Evolutionary conservation across 2,329 filamentous ascomycete species (phyloP).

Genomic region (Fonsecaea pedrosoi): DNA sequence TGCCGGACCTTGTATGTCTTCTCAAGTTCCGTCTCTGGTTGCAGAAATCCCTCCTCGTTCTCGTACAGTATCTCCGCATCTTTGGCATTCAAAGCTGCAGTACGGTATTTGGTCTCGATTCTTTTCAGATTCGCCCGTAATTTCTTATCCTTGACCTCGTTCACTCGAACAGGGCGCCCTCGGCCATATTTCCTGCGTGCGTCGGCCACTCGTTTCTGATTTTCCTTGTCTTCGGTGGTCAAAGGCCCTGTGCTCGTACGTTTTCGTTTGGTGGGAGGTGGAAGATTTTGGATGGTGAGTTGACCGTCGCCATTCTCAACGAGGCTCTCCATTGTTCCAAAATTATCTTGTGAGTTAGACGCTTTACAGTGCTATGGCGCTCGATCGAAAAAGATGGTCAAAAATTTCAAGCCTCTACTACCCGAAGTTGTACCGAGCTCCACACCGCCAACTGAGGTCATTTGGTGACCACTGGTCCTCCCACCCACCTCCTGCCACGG

Average conservation of each 20-base stretch:
- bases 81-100: conserved; percentile 82
- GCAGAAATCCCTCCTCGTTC: conserved; percentile 82
- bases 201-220: conserved; percentile 50
- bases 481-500: not conserved
- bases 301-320: conserved; percentile 39
- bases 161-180: conserved; percentile 75
- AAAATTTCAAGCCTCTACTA: conserved; percentile 14
- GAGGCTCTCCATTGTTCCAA: conserved; percentile 37
- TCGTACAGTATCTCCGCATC: conserved; percentile 95
- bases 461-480: not conserved
- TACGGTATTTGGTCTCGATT: conserved; percentile 82
- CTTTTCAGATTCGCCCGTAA: conserved; percentile 77
- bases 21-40: conserved; percentile 87
- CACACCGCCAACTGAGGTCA: not conserved
- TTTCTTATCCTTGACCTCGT: conserved; percentile 85
- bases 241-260: conserved; percentile 28
- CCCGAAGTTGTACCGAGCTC: conserved; percentile 13
- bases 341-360: too few species aligned
- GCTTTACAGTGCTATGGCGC: not conserved
- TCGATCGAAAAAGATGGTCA: conserved; percentile 1
- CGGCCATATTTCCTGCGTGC: conserved; percentile 83
- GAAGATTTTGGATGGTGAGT: conserved; percentile 39
- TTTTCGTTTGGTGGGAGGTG: conserved; percentile 37
- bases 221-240: conserved; percentile 46
- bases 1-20: conserved; percentile 91